A percentile compares a stretch with the other conserved stretches of the same genome.
These are phyloP conservation scores for Sapria himalayana DNA, from an alignment of 345 rosid genomes.

Conservation along the genomic window DNA sequence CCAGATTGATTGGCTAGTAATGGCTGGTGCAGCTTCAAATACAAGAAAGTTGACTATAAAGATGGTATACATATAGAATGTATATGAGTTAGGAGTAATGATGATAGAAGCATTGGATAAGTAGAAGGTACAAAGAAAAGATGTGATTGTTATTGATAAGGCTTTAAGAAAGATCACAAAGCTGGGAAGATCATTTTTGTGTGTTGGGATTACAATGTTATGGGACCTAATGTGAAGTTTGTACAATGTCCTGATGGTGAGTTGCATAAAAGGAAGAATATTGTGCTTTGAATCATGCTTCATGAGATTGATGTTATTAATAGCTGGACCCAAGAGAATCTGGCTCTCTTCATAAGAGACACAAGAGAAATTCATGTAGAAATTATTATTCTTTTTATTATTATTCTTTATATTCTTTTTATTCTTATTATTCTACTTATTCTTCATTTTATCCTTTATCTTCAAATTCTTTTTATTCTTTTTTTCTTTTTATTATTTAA, in stretches of 20 bases:
- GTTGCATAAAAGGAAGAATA: constrained; percentile 90
- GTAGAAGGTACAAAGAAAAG: constrained; percentile 90
- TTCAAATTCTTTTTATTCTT: too few relatives aligned
- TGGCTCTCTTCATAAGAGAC: too few relatives aligned
- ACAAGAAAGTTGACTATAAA: constrained; percentile 76
- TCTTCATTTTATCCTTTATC: too few relatives aligned
- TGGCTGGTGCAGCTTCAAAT: constrained; percentile 63
- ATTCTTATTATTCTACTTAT: too few relatives aligned
- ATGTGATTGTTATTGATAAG: constrained; percentile 75
- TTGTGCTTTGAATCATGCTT: constrained; percentile 77
- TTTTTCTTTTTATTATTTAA: too few relatives aligned
- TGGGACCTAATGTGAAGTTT: constrained; percentile 89
- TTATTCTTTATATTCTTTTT: too few relatives aligned
- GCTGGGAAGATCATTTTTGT: constrained; percentile 74
- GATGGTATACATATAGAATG: constrained; percentile 88
- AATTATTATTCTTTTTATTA: too few relatives aligned
- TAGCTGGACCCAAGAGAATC: too few relatives aligned
- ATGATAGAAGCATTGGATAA: constrained; percentile 80
- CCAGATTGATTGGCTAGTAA: constrained; percentile 65
- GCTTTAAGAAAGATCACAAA: constrained; percentile 73
- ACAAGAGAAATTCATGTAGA: too few relatives aligned
- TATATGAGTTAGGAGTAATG: constrained; percentile 74
- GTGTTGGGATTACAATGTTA: constrained; percentile 93
- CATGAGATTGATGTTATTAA: constrained; percentile 98
- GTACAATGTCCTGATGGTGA: constrained; percentile 97